A percentile compares a stretch with the other conserved stretches of the same genome.
Conservation (phyloP, 176 grass and related monocot species). For the Coix lacrymajobi region DNA sequence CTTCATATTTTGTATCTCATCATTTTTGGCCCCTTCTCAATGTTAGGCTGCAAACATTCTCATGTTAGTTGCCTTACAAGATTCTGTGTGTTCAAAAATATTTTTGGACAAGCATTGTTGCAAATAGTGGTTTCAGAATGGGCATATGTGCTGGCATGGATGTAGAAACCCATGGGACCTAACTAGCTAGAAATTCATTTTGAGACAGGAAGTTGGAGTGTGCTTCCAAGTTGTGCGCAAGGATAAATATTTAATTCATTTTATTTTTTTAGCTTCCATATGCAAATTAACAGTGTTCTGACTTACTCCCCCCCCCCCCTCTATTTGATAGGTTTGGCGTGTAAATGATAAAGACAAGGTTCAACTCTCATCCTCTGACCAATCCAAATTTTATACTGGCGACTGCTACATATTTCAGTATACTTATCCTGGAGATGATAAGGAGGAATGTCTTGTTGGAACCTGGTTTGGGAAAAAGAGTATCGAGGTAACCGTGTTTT, state of each 20-base stretch:
- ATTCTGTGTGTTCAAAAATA: not conserved
- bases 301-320: not conserved
- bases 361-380: conserved; percentile 53
- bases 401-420: conserved; percentile 99
- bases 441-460: conserved; percentile 86
- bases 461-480: conserved; percentile 96
- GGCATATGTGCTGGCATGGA: not conserved
- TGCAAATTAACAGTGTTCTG: conserved; percentile 9
- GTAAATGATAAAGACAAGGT: conserved; percentile 77
- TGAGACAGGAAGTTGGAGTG: not conserved
- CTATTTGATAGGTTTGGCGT: conserved; percentile 66
- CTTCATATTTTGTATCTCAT: not conserved
- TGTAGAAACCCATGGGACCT: not conserved
- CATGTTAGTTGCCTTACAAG: not conserved
- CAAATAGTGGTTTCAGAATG: not conserved
- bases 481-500: conserved; percentile 56
- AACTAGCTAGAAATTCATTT: conserved; percentile 9
- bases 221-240: not conserved
- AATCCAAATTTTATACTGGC: conserved; percentile 86
- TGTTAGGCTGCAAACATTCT: not conserved
- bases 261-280: not conserved
- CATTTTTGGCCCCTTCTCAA: not conserved
- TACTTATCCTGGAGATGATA: conserved; percentile 76
- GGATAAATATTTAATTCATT: not conserved
- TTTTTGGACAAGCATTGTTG: not conserved